Evolutionary conservation across 202 grass and related monocot species (phyloP).

Genomic region (Musa balbisiana): DNA sequence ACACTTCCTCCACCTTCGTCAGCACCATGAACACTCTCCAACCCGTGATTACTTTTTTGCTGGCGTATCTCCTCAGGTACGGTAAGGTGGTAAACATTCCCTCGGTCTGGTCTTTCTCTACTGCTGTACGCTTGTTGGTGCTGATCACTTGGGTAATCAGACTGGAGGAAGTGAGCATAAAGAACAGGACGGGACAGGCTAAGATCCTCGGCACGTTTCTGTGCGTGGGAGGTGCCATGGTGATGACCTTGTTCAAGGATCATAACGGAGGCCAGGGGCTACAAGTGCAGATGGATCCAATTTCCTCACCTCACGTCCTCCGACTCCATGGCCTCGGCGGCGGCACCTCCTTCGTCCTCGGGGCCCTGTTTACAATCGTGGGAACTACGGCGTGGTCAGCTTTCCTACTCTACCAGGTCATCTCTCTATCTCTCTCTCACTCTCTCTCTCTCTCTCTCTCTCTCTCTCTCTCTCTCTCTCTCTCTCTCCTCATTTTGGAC

Average conservation of each 20-base stretch:
- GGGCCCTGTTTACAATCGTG: not conserved
- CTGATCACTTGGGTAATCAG: not conserved
- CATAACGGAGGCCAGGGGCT: not conserved
- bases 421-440: not conserved
- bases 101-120: no score
- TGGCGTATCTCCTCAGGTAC: conserved; percentile 12
- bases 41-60: not conserved
- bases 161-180: conserved; percentile 6
- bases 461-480: not conserved
- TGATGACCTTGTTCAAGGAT: not conserved
- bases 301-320: no score
- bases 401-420: conserved; percentile 18
- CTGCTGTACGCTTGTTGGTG: no score
- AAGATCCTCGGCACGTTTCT: conserved; percentile 5
- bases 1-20: conserved; percentile 15
- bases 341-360: not conserved
- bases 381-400: not conserved
- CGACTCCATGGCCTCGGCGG: not conserved
- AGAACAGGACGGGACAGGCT: not conserved
- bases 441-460: not conserved
- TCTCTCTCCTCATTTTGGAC: not conserved
- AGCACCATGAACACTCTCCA: conserved; percentile 15
- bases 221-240: conserved; percentile 1
- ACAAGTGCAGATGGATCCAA: no score
- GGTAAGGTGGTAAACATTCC: no score